A percentile compares a stretch with the other conserved stretches of the same genome.
Evolutionary conservation across 306 rosid species (phyloP).

Genomic region (Cajanus cajan): DNA sequence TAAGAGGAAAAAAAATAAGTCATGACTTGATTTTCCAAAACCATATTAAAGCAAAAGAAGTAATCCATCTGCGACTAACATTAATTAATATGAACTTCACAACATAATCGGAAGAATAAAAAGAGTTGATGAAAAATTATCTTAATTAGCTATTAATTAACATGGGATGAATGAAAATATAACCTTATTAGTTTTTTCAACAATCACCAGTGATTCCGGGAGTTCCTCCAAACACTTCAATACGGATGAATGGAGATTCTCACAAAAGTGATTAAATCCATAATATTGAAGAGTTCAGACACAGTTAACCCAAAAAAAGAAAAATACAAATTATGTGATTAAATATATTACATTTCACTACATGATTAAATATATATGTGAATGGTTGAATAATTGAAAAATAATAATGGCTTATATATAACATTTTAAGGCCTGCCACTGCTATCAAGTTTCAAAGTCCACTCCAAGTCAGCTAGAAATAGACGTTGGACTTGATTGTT

Average conservation of each 20-base stretch:
- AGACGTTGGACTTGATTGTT: too few relatives aligned
- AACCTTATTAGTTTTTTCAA: neutral
- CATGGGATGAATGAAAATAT: neutral
- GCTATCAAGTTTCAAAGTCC: too few relatives aligned
- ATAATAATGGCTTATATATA: too few relatives aligned
- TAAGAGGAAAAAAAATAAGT: neutral
- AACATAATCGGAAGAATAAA: neutral
- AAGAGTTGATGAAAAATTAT: neutral
- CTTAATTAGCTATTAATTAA: neutral
- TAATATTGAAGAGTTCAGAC: conserved; percentile 4
- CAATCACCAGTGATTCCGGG: conserved; percentile 33
- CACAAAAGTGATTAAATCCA: neutral
- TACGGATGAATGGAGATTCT: neutral
- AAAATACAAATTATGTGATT: too few relatives aligned
- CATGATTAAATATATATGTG: too few relatives aligned
- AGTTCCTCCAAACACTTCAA: conserved; percentile 63
- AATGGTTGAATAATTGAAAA: too few relatives aligned
- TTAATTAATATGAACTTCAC: neutral
- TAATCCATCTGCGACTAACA: neutral
- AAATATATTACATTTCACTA: too few relatives aligned
- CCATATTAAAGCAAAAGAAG: neutral
- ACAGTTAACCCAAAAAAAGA: too few relatives aligned
- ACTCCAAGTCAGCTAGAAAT: too few relatives aligned
- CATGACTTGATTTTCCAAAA: neutral
- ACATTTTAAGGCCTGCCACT: too few relatives aligned